Percentiles rank a stretch among this genome's conserved stretches.
Evolutionary conservation across 2,329 filamentous ascomycete genomes (phyloP).

Genomic region (Verticillium nonalfalfae): DNA sequence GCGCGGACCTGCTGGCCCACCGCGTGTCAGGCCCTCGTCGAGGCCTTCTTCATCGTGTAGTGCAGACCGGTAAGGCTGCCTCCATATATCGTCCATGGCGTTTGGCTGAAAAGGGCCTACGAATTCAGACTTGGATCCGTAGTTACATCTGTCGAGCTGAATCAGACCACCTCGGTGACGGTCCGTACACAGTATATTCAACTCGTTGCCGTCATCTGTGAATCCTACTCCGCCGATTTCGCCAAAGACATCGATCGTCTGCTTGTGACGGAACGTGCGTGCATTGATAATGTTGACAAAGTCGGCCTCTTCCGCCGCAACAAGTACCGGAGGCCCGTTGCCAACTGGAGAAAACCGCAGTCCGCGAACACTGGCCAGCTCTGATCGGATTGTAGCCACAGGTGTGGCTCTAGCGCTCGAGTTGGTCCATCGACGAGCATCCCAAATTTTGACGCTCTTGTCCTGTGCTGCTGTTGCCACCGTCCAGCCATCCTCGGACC

Average conservation of each 20-base stretch:
- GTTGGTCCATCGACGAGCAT: slow-evolving; percentile 62
- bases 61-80: not conserved
- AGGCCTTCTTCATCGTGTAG: not conserved
- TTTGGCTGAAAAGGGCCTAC: not conserved
- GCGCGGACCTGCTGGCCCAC: not conserved
- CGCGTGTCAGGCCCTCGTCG: not conserved
- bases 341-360: slow-evolving; percentile 68
- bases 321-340: slow-evolving; percentile 58
- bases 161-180: slow-evolving; percentile 59
- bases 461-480: slow-evolving; percentile 76
- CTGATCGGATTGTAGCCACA: slow-evolving; percentile 50
- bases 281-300: slow-evolving; percentile 66
- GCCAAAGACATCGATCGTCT: slow-evolving; percentile 69
- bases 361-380: slow-evolving; percentile 63
- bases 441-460: slow-evolving; percentile 67
- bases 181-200: slow-evolving; percentile 66
- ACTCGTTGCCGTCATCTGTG: slow-evolving; percentile 57
- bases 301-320: slow-evolving; percentile 72
- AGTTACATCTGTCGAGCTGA: slow-evolving; percentile 47
- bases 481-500: slow-evolving; percentile 71
- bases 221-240: slow-evolving; percentile 66
- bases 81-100: not conserved
- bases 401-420: slow-evolving; percentile 40
- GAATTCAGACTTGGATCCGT: not conserved
- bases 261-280: slow-evolving; percentile 55